phyloP scores from a whole-genome alignment of 2,329 filamentous ascomycete species.

The Hypoxylon sp. region DNA sequence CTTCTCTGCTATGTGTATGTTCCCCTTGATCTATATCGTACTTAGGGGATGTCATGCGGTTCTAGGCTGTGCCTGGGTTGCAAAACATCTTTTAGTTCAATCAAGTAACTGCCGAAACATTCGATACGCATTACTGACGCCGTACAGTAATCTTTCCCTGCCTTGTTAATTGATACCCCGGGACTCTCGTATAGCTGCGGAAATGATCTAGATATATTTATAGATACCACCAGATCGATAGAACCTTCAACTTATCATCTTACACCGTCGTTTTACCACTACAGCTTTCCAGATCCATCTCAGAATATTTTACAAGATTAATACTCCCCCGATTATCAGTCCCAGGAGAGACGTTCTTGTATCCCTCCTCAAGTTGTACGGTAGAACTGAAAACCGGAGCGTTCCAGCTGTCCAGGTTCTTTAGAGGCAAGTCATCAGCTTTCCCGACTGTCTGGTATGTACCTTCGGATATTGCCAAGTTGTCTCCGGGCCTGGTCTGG shows the following conservation, averaged over 20 bases:
- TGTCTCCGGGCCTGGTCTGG: neutral
- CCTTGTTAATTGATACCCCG: neutral
- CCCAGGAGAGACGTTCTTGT: neutral
- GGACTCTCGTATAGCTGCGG: neutral
- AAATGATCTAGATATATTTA: neutral
- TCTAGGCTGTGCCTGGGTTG: neutral
- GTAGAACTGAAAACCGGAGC: neutral
- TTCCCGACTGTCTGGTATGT: neutral
- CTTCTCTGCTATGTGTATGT: neutral
- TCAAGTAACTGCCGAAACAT: neutral
- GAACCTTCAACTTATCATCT: neutral
- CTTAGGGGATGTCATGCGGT: neutral
- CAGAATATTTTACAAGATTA: neutral
- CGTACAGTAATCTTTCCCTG: neutral
- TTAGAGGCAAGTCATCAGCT: neutral
- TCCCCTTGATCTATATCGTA: neutral
- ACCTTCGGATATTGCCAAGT: neutral
- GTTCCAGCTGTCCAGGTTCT: neutral
- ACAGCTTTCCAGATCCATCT: neutral
- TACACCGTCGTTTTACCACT: neutral
- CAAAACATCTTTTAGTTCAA: neutral
- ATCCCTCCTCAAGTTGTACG: neutral
- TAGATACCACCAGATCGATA: neutral
- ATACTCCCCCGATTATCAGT: neutral
- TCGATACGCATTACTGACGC: neutral